Evolutionary conservation across 768 basidiomycete species (phyloP).

Genomic region (Trametes cinnabarina): DNA sequence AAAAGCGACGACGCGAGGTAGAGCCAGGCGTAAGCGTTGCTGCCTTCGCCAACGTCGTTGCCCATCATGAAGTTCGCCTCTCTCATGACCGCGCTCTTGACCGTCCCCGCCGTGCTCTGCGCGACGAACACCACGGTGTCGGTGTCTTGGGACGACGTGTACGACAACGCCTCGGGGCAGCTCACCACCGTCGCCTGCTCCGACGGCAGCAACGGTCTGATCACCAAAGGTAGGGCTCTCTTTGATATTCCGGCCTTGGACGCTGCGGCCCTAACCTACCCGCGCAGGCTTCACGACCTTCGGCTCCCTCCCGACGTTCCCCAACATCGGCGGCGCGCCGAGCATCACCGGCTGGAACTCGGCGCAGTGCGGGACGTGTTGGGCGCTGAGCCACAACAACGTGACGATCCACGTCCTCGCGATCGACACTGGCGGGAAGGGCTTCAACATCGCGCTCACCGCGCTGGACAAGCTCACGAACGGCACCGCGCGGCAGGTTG

Average conservation of each 20-base stretch:
- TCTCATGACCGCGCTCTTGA: slow-evolving; percentile 9
- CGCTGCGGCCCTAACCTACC: background rate
- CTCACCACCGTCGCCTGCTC: slow-evolving; percentile 50
- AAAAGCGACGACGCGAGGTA: background rate
- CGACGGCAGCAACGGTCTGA: slow-evolving; percentile 51
- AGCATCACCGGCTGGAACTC: slow-evolving; percentile 53
- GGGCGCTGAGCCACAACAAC: slow-evolving; percentile 50
- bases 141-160: slow-evolving; percentile 47
- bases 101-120: slow-evolving; percentile 7
- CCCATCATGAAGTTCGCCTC: slow-evolving; percentile 19
- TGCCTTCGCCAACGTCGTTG: background rate
- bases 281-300: slow-evolving; percentile 52
- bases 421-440: slow-evolving; percentile 45
- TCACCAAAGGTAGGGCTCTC: slow-evolving; percentile 25
- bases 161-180: slow-evolving; percentile 45
- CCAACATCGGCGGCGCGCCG: slow-evolving; percentile 55
- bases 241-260: no score
- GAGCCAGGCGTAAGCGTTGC: background rate
- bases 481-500: slow-evolving; percentile 24
- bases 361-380: slow-evolving; percentile 57
- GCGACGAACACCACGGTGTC: slow-evolving; percentile 6
- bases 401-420: slow-evolving; percentile 46
- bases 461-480: slow-evolving; percentile 33
- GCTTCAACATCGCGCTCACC: slow-evolving; percentile 38
- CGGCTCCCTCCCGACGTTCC: slow-evolving; percentile 53